Evolutionary conservation across 352 stramenopile species (phyloP).

Genomic region (Globisporangium irregulare): DNA sequence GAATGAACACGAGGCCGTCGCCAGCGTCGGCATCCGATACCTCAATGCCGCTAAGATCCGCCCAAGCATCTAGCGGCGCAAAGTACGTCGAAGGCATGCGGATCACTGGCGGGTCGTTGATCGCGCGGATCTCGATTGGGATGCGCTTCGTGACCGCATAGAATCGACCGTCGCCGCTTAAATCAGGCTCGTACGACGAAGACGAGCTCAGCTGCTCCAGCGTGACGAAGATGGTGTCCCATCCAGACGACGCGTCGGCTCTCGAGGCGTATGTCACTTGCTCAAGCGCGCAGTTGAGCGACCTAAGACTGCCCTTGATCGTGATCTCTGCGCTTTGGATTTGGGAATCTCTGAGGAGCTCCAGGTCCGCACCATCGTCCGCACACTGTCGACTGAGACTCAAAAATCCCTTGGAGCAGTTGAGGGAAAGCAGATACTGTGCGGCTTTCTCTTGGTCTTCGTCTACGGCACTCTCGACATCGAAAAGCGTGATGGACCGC

Average conservation of each 20-base stretch:
- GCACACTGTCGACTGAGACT: conserved; percentile 29
- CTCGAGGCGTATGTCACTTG: conserved; percentile 46
- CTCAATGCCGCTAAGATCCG: conserved; percentile 17
- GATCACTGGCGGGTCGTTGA: conserved; percentile 44
- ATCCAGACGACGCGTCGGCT: conserved; percentile 21
- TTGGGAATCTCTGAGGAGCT: neutral
- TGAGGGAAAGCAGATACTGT: conserved; percentile 23
- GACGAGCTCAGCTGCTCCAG: conserved; percentile 17
- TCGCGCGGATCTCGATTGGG: conserved; percentile 33
- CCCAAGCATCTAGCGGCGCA: conserved; percentile 31
- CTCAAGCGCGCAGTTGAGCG: conserved; percentile 50
- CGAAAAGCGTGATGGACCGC: conserved; percentile 41
- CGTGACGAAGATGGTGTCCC: conserved; percentile 41
- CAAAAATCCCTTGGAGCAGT: conserved; percentile 32
- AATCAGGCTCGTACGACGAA: neutral
- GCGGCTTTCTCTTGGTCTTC: conserved; percentile 13
- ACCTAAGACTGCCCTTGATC: conserved; percentile 27
- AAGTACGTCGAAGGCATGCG: conserved; percentile 28
- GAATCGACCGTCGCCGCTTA: conserved; percentile 20
- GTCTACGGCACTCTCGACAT: conserved; percentile 17
- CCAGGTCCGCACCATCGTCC: conserved; percentile 5
- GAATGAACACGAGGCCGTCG: conserved; percentile 40
- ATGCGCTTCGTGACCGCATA: conserved; percentile 37
- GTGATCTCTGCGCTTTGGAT: conserved; percentile 10
- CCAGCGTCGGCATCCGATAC: conserved; percentile 47